Evolutionary conservation across 768 basidiomycete species (phyloP), one percentile per base, ranked within the genome.

Genomic region (Boletellus ananas): DNA sequence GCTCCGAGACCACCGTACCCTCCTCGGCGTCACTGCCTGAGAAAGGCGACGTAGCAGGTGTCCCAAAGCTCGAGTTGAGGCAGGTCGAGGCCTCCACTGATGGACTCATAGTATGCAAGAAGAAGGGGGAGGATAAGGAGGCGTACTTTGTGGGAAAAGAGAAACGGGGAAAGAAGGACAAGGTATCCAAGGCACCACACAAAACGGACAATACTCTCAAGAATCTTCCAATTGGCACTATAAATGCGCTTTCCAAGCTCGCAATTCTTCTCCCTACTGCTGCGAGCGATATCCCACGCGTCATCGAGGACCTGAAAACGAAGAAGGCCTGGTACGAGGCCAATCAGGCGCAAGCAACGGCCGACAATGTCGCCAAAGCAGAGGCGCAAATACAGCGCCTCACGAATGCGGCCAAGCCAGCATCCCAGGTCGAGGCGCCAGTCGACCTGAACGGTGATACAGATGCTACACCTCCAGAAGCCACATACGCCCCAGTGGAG

Each of bases 251-350:
- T 33, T 78, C 95, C 50, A 74, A 80, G 14, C 77, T 98, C 36
- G 91, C 92, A 31, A 98, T 99, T 61, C 85, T 93, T 21, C 90
- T 94, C 21, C 96, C 96, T 0, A 76, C 81, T 16, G 85, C 85
- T 11, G 68, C 77, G 36, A 72, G 77, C 6, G 94, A 99, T 56
- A 78, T 94, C 31, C 79, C 84, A 47, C 87, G 91, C 46, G 81
- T 92, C 41, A 76, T 98, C 49, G 88, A 90, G 62, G 90, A 96
- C 66, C 77, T 99, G 50, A 87, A 87, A 69, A 90, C 82, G 44
- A 99, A 98, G 79, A 94, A 94, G 74, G 77, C 84, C 20, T 98
- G 94, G 93, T 96, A 83, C 62, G 84, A 87, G 66, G 94, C 90
- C 29, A 98, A 98, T 72, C 93, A 94, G 69, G 80, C 79, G 23